Base-by-base conservation (phyloP, 1,139 yeast genomes). In the Yamadazyma sp. region DNA sequence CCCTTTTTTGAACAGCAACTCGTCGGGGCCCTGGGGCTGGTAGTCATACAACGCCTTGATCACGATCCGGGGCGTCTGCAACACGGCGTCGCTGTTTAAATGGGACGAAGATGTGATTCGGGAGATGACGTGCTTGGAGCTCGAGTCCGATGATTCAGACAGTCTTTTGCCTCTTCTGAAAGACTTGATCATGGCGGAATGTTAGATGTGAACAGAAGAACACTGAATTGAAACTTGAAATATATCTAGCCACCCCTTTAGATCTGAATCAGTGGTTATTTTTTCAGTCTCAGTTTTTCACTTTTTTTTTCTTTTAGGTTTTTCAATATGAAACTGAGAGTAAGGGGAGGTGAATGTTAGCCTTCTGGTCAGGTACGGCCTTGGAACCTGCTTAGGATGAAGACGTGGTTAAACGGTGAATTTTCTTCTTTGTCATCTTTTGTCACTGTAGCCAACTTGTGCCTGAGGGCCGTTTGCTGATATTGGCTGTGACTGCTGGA, bases 1-100 rank as follows among this genome's bases (percentile, higher is more conserved):
- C 22, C 97, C 97, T 51, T 82, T 80, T 37, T 60, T 54, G 57
- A 90, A 92, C 32, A 78, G 73, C 31, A 92, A 71, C 57, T 90
- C 97, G 21, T 88, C 90, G 1, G 89, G 82, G 9, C 87, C 85
- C 51, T 83, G 92, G 1, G 96, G 86, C 31, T 68, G 69, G 59
- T 90, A 89, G 53, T 82, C 85, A 53, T 80, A 82, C 18, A 85
- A 65, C 1, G 97, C 97, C 46, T 82, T 82, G 45, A 92, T 88
- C 35, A 88, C 95, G 52, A 85, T 83, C 50, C 82, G 82, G 3
- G 96, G 96, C 11, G 78, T 71, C 41, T 53, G 71, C 25, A 70
- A 55, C 11, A 57, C 50, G n/a, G 54, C 44, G n/a, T 44, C 47
- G 18, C 40, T 39, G 29, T 18, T 7, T 18, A 45, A 33, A 12